phyloP scores from a whole-genome alignment of 352 stramenopile species.

The Pseudoperonospora humuli region DNA sequence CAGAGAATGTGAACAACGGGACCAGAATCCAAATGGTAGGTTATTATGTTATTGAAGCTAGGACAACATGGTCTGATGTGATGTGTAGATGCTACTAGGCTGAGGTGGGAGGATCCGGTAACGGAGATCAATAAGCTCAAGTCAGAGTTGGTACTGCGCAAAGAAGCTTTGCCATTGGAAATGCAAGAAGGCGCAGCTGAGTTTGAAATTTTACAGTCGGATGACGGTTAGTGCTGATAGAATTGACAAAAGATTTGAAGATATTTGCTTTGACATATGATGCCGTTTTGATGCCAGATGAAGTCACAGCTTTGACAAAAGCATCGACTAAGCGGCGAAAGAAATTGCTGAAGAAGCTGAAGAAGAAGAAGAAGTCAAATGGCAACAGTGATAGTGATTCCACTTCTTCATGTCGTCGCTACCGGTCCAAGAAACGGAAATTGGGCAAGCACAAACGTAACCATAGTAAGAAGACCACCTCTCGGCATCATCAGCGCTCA shows the following conservation, averaged over 20 bases:
- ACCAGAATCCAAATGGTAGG: slow-evolving; percentile 67
- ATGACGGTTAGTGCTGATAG: slow-evolving; percentile 24
- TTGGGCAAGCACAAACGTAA: slow-evolving; percentile 26
- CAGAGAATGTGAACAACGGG: slow-evolving; percentile 63
- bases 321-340: slow-evolving; percentile 70
- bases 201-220: slow-evolving; percentile 63
- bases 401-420: slow-evolving; percentile 4
- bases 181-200: slow-evolving; percentile 37
- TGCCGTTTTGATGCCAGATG: slow-evolving; percentile 8
- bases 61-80: background rate
- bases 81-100: slow-evolving; percentile 51
- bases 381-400: slow-evolving; percentile 17
- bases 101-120: slow-evolving; percentile 67
- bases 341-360: slow-evolving; percentile 46
- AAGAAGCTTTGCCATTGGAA: slow-evolving; percentile 53
- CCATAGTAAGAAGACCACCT: background rate
- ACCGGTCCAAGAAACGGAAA: slow-evolving; percentile 21
- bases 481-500: slow-evolving; percentile 3
- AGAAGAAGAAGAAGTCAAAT: slow-evolving; percentile 22
- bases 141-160: slow-evolving; percentile 43
- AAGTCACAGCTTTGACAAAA: slow-evolving; percentile 33
- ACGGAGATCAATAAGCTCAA: slow-evolving; percentile 55
- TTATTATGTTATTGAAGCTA: background rate
- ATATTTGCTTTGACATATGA: slow-evolving; percentile 1
- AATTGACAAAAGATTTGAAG: background rate